Evolutionary conservation across 148 eudicot species (phyloP), one percentile per base, ranked within the genome.

Genomic region (Chenopodium album): DNA sequence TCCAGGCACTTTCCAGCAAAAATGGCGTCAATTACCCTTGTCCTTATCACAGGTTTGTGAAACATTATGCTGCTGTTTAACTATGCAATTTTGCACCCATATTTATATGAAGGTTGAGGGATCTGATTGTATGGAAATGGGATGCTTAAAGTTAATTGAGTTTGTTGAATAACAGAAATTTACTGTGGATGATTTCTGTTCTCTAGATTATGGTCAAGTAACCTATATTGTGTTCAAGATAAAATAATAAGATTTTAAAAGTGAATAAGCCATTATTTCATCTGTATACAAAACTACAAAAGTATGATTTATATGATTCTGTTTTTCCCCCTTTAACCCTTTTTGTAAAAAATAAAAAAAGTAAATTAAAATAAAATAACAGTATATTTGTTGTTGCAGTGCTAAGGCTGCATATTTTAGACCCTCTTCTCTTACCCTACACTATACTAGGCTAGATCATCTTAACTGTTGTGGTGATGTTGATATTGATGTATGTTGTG

Each of bases 21-120:
- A 97, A 88, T 97, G 99, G 99, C 97, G 98, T 67, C 98, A 92
- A 75, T 81, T 97, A 26, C 92, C 95, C 70, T 78, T 92, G 71
- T 90, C 97, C 41, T 9, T 88, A 78, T 88, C 97, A 44, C 93
- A 92, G 99, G 99, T 94, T 87, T 74, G 84, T 78, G 85, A 26
- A 70, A 44, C 72, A 14, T 22, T 56, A 4, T 78, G 50, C 59
- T 14, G 19, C 28, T 23, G 41, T 29, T 50, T 79, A 52, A 6
- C 44, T 41, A 41, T 41, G 44, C 44, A 4, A n/a, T 10, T 65
- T 66, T 78, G 17, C 20, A 31, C 66, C 54, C 7, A 10, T n/a
- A 1, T 9, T 31, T 79, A 34, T 79, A 69, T 71, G 34, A 69
- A 79, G 48, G 20, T 68, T 11, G 34, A 23, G 48, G 23, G 17